Evolutionary conservation across 768 basidiomycete species (phyloP), one percentile per base, ranked within the genome.

Genomic region (Sarcodon aspratus): DNA sequence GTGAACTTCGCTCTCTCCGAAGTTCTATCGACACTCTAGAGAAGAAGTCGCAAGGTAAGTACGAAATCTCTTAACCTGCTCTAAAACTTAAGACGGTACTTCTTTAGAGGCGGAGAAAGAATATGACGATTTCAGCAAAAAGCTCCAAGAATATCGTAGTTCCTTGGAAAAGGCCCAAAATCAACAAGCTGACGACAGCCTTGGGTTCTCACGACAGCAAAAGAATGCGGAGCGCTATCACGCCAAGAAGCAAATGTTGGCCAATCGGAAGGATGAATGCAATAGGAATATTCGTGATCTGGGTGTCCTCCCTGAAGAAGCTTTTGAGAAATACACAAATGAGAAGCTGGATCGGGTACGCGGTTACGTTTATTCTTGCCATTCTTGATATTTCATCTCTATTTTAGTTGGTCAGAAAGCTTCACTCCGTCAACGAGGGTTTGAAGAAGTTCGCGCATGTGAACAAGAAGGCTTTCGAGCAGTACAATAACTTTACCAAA

Each of bases 381-480:
- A 37, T 34, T 27, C 21, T 27, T 27, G 21, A 27, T 27, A 27
- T 27, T 27, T 27, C 21, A 27, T 35, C 31, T 37, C 34, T 9
- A 9, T 46, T 52, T 15, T 57, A 99, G 95, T 74, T 99, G 42
- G 80, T 94, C 58, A 95, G 92, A 67, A 86, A 86, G 54, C 73
- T 99, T n/a, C 93, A 95, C 55, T 72, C 75, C 11, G 83, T 93
- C 52, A 96, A 97, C 59, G 94, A 98, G 59, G 78, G 80, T 27
- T 70, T 99, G 57, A 95, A 96, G 64, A 95, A 93, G 63, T 99
- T 94, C 59, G 89, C 92, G 0, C 93, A 97, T 61, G 95, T 98
- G 53, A 99, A 99, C 73, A 99, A 99, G 74, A 97, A 98, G 61
- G 96, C 95, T 1, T 95, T 95, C 61, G 96, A 99, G 63, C 95